Base-by-base conservation (phyloP, 257 asterid genomes). In the Solanum infundibuliforme region DNA sequence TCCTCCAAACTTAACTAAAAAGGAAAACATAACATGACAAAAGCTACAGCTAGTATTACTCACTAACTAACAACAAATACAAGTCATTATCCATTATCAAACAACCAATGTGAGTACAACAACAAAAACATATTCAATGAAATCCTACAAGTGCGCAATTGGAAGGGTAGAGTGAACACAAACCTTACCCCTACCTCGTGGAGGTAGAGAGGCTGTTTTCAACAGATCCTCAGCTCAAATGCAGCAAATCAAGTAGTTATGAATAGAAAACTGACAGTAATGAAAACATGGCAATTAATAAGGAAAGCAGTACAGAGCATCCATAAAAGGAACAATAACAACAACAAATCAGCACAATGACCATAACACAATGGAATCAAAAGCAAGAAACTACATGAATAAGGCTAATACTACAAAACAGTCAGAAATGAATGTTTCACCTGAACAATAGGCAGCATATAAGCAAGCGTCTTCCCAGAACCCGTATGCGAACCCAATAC, bases 401-500 rank as follows among this genome's bases (percentile, higher is more conserved):
- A 65, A 65, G 4, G 32, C 72, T 2, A n/a, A 65, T 25, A 65
- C 72, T n/a, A 65, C 18, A 25, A 25, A 25, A 25, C 2, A 27
- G 18, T 65, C 32, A 65, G 72, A 65, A 65, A 65, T 11, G 72
- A 72, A 39, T 77, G 35, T 5, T 23, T 29, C 35, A 97, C 99
- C 98, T 97, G 99, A 92, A 93, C 95, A 89, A 97, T 93, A 85
- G 99, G 99, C 91, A 97, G 92, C 90, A 97, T 92, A 89, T 97
- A 97, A 89, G 99, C 99, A 87, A 97, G 93, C 58, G 99, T 97
- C 92, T 97, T 97, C 60, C 99, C 99, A 58, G 99, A 97, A 38
- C 99, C 99, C 88, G 99, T 97, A 84, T 97, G 99, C 5, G 99
- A 97, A 21, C 99, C 99, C 93, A 97, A 89, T 1, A 96, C 99